Evolutionary conservation across 2,329 filamentous ascomycete species (phyloP), one percentile per base, ranked within the genome.

Genomic region (Trichoderma polysporum): DNA sequence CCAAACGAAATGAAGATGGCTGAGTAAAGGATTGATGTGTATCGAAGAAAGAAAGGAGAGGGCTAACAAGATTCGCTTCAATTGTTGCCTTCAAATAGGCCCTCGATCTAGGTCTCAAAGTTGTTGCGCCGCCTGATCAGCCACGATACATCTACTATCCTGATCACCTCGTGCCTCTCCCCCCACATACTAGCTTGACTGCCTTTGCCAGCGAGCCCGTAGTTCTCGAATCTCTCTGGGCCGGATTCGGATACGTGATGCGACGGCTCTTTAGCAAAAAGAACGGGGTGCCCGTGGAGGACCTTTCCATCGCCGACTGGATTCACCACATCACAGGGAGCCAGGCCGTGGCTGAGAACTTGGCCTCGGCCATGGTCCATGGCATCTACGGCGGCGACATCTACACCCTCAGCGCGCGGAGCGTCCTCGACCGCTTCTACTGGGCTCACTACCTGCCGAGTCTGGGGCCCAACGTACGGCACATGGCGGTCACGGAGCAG

Each of bases 381-480:
- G 95, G 95, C 49, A 93, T 98, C 67, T 97, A 96, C 77, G 95
- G 94, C 25, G 95, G 95, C 5, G 91, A 97, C 78, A 87, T 97
- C 56, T 88, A 91, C 76, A 85, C 90, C 74, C 82, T 98, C 59
- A 97, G 93, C 77, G 88, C 87, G 56, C 88, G 87, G 71, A 88
- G 87, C 59, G 81, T 89, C 10, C 71, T 78, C 19, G 76, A 78
- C 29, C 71, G 72, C 47, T 57, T 75, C 47, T 79, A 75, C 68
- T 76, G 73, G 71, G 69, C 66, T 15, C 74, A 75, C 65, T 76
- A 79, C 53, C 64, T 76, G 19, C 73, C 73, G 15, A 68, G 63
- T 15, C 60, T 67, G 9, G 66, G 68, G 29, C 66, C 81, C 0
- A 83, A 82, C 74, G 70, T 83, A n/a, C 78, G 89, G 68, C 69